Percentiles rank a stretch among this genome's conserved stretches.
phyloP scores from a whole-genome alignment of 768 basidiomycete genomes.

The Tulasnella sp. region DNA sequence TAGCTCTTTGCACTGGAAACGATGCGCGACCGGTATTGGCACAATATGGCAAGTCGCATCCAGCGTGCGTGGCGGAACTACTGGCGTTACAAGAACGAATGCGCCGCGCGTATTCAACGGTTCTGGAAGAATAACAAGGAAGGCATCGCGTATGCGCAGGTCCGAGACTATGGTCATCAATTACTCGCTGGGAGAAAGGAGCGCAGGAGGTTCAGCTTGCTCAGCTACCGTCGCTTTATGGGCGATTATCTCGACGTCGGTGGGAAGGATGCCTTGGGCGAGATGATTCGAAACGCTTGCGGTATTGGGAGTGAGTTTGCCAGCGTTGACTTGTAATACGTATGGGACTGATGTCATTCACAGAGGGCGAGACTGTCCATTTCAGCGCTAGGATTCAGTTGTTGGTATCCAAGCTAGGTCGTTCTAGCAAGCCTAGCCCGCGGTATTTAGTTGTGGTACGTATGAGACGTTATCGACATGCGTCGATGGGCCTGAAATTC shows the following conservation, averaged over 20 bases:
- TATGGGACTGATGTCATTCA: neutral
- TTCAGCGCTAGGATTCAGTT: constrained; percentile 77
- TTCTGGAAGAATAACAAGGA: constrained; percentile 99
- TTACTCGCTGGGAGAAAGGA: constrained; percentile 87
- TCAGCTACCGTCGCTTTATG: constrained; percentile 88
- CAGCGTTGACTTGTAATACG: neutral
- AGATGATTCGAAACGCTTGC: constrained; percentile 58
- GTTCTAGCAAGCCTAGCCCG: constrained; percentile 86
- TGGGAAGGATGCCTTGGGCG: constrained; percentile 58
- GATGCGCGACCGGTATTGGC: constrained; percentile 99
- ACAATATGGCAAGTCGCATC: constrained; percentile 96
- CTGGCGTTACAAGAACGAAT: constrained; percentile 89
- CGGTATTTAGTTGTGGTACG: constrained; percentile 81
- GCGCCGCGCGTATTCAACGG: constrained; percentile 85
- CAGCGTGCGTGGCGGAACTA: constrained; percentile 96
- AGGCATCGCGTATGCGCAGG: constrained; percentile 71
- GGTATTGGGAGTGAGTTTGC: constrained; percentile 52
- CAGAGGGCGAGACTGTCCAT: constrained; percentile 55
- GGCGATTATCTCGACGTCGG: constrained; percentile 94
- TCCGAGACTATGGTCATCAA: constrained; percentile 91
- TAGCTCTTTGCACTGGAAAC: constrained; percentile 96
- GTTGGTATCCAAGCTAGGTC: constrained; percentile 68
- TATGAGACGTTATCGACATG: constrained; percentile 16
- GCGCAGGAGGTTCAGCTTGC: constrained; percentile 79
- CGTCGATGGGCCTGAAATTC: too few species aligned